phyloP scores from a whole-genome alignment of 139 green algal species.

The Axilococcus clingmanii region DNA sequence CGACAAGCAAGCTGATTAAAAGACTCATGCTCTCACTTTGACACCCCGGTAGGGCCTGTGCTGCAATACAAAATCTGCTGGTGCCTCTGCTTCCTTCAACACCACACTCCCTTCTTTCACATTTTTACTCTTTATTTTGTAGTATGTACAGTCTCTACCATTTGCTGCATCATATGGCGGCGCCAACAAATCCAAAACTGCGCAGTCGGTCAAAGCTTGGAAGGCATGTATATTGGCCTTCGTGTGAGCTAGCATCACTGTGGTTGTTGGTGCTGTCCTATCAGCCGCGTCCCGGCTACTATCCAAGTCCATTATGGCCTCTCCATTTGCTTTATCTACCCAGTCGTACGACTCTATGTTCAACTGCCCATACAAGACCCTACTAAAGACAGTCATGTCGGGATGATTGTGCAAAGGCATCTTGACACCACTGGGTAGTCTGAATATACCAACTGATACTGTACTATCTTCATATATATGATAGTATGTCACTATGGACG shows the following conservation, averaged over 20 bases:
- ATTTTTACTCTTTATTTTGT: slow-evolving; percentile 11
- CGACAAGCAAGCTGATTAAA: no score
- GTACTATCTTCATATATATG: slow-evolving; percentile 66
- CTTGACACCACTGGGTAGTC: slow-evolving; percentile 39
- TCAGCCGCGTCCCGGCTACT: slow-evolving; percentile 43
- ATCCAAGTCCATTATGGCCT: slow-evolving; percentile 20
- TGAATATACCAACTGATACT: slow-evolving; percentile 83
- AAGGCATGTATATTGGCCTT: slow-evolving; percentile 92
- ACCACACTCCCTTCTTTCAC: background rate
- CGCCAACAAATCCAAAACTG: slow-evolving; percentile 82
- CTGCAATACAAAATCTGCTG: slow-evolving; percentile 20
- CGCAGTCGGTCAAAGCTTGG: slow-evolving; percentile 65
- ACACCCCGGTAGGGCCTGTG: no score
- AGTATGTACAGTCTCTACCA: slow-evolving; percentile 81
- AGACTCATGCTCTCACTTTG: no score
- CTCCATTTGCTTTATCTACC: slow-evolving; percentile 5
- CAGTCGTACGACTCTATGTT: slow-evolving; percentile 70
- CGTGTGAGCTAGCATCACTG: slow-evolving; percentile 41
- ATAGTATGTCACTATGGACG: slow-evolving; percentile 74
- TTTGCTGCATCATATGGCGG: slow-evolving; percentile 64
- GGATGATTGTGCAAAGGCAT: slow-evolving; percentile 91
- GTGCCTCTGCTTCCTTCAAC: slow-evolving; percentile 16
- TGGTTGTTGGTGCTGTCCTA: slow-evolving; percentile 17
- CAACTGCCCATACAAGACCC: slow-evolving; percentile 76
- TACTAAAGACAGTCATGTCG: slow-evolving; percentile 58